Evolutionary conservation across 805 yeast genomes (phyloP).

Genomic region (Wickerhamomyces sydowiorum): DNA sequence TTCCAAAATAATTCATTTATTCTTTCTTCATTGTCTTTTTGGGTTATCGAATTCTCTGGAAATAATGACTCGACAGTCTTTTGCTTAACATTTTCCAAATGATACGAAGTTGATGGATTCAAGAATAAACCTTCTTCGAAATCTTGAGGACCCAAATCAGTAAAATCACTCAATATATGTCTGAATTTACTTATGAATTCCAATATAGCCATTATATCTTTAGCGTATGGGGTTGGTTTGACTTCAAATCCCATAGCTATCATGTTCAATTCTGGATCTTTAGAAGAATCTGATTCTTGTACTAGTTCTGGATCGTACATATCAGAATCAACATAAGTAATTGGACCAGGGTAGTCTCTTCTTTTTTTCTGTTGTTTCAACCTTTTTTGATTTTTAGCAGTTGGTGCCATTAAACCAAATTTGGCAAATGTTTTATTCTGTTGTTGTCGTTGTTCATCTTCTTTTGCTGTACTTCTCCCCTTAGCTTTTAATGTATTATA

Average conservation of each 20-base stretch:
- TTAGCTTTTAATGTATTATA: constrained; percentile 14
- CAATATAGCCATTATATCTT: constrained; percentile 16
- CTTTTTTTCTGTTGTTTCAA: constrained; percentile 4
- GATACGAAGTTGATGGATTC: constrained; percentile 5
- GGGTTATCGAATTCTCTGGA: neutral
- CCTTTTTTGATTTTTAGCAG: neutral
- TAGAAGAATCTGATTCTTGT: neutral
- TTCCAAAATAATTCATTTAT: constrained; percentile 12
- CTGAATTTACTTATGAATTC: constrained; percentile 19
- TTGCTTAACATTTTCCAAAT: constrained; percentile 13
- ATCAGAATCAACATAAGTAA: constrained; percentile 13
- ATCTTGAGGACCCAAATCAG: constrained; percentile 21
- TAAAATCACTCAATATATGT: constrained; percentile 9
- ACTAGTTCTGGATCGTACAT: constrained; percentile 7
- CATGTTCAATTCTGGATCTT: constrained; percentile 4
- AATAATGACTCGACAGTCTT: neutral
- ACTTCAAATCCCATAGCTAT: constrained; percentile 20
- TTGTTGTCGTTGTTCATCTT: neutral
- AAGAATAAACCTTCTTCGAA: constrained; percentile 19
- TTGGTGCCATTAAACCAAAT: constrained; percentile 8
- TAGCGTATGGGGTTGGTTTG: constrained; percentile 19
- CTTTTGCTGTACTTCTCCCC: constrained; percentile 18
- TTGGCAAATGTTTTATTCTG: constrained; percentile 6
- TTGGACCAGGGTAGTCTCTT: constrained; percentile 20
- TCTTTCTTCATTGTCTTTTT: neutral